Evolutionary conservation across 148 eudicot species (phyloP), one percentile per base, ranked within the genome.

Genomic region (Arctostaphylos glauca): DNA sequence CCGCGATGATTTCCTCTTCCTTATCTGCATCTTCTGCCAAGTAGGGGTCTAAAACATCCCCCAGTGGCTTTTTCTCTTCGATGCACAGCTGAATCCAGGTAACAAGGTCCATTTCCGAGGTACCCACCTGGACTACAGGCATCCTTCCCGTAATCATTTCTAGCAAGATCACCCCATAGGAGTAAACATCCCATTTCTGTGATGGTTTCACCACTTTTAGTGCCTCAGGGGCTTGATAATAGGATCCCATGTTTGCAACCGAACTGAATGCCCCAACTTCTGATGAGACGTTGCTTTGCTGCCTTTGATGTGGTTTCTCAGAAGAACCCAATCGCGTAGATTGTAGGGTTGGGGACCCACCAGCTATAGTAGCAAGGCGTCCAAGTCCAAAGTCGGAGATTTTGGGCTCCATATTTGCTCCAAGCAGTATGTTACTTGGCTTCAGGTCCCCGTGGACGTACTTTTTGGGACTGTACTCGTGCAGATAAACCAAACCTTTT

Each of bases 151-250:
- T 92, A n/a, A 94, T 86, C 91, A 93, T 88, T 84, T 96, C 99
- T 3, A 96, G 84, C 77, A 94, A 83, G 82, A 96, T 87, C 86
- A 94, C 91, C 58, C 99, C 99, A 14, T 87, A 94, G 0, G 99
- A 96, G 91, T 94, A 96, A 74, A 94, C 90, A 60, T 96, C 99
- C 99, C 99, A 96, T 75, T 96, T 96, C 59, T 94, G 98, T 0
- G 98, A 94, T 8, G 99, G 99, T 82, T 96, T 96, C 72, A 94
- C 92, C 13, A 87, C 90, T 89, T 94, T 96, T 2, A 93, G 84
- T 47, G 96, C 92, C 80, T 96, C 99, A 0, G 99, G 99, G 23
- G 98, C 98, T 86, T 92, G 96, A 84, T 96, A 96, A 78, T 84
- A 91, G 8, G 93, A 83, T 16, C 82, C 87, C 10, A 81, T 38